Evolutionary conservation across 768 basidiomycete species (phyloP).

Genomic region (Termitomyces sp.): DNA sequence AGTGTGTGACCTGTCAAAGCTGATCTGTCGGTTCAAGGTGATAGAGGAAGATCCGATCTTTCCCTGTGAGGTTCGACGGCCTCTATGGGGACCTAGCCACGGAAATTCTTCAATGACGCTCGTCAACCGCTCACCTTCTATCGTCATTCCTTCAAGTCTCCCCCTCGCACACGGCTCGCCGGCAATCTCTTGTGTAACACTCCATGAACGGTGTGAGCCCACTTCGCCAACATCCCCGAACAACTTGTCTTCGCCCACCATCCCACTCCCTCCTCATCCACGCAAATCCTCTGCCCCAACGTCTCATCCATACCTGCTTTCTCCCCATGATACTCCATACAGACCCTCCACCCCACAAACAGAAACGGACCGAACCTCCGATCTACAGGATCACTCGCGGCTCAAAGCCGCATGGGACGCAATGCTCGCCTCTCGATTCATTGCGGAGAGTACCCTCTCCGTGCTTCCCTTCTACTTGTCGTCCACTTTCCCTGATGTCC

Average conservation of each 20-base stretch:
- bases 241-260: not conserved
- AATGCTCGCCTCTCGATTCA: constrained; percentile 59
- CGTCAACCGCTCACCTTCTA: constrained; percentile 19
- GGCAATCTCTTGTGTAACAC: constrained; percentile 18
- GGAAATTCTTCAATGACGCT: constrained; percentile 15
- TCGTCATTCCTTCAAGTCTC: constrained; percentile 18
- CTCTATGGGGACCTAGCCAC: constrained; percentile 6
- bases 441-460: constrained; percentile 50
- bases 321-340: not conserved
- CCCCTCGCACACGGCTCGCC: constrained; percentile 19
- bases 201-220: constrained; percentile 15
- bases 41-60: constrained; percentile 76
- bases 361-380: constrained; percentile 14
- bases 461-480: constrained; percentile 69
- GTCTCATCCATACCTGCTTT: not conserved
- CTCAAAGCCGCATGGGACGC: constrained; percentile 64
- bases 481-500: constrained; percentile 49
- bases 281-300: not conserved
- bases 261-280: not conserved
- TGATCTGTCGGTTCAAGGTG: constrained; percentile 38
- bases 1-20: not conserved
- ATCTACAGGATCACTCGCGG: constrained; percentile 61
- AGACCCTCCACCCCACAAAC: constrained; percentile 13
- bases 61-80: constrained; percentile 39
- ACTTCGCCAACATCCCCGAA: constrained; percentile 5